Evolutionary conservation across 169 alveolate species (phyloP).

Genomic region (Plasmodium ovale): DNA sequence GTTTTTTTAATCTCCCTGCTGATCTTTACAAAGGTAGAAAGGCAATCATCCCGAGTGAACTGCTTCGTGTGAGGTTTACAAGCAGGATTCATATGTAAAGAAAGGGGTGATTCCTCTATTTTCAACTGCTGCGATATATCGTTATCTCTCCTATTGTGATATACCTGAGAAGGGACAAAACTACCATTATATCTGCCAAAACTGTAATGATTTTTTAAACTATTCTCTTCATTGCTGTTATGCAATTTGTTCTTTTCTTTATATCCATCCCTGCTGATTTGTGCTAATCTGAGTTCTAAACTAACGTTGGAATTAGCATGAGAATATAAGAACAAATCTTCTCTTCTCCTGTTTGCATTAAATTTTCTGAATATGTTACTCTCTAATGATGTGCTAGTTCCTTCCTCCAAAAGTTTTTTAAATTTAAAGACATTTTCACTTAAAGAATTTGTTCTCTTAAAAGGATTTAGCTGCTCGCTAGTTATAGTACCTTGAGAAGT

Average conservation of each 20-base stretch:
- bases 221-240: background rate
- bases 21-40: background rate
- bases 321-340: background rate
- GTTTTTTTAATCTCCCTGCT: background rate
- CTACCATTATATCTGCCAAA: background rate
- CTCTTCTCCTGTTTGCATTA: conserved; percentile 25
- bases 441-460: conserved; percentile 25
- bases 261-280: too few species aligned
- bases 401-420: conserved; percentile 6
- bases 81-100: conserved; percentile 12
- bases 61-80: background rate
- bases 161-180: too few species aligned
- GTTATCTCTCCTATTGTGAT: too few species aligned
- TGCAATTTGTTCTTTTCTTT: too few species aligned
- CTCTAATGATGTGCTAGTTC: background rate
- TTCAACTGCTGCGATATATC: too few species aligned
- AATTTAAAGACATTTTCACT: conserved; percentile 35
- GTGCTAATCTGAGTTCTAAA: background rate
- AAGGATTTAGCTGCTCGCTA: conserved; percentile 22
- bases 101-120: conserved; percentile 13
- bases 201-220: background rate
- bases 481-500: conserved; percentile 36
- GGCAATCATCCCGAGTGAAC: background rate
- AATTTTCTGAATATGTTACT: conserved; percentile 35
- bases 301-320: conserved; percentile 8